phyloP scores from a whole-genome alignment of 2,329 filamentous ascomycete species.

The Albophoma yamanashiensis region DNA sequence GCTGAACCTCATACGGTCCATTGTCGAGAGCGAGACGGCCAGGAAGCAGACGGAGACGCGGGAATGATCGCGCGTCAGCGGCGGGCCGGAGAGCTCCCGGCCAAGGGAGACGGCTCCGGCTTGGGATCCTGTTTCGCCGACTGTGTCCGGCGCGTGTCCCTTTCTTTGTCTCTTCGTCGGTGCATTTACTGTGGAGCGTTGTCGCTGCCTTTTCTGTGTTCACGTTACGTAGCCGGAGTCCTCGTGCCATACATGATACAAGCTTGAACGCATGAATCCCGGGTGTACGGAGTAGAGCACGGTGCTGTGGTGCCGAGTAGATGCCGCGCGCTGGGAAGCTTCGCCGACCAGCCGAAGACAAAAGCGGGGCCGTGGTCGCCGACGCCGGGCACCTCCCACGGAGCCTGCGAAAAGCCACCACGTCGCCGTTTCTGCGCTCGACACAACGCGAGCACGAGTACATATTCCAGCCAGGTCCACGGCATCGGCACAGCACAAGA shows the following conservation, averaged over 20 bases:
- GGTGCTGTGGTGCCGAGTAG: background rate
- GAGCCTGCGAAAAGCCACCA: background rate
- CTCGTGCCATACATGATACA: too few species aligned
- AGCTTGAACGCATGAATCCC: background rate
- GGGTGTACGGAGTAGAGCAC: too few species aligned
- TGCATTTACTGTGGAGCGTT: background rate
- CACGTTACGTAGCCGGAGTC: background rate
- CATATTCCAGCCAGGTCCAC: background rate
- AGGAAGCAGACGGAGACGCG: conserved; percentile 4
- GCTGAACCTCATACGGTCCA: conserved; percentile 43
- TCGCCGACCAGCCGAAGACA: background rate
- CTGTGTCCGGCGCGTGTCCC: background rate
- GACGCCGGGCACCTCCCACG: background rate
- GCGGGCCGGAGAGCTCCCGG: background rate
- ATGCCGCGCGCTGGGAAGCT: background rate
- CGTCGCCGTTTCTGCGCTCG: background rate
- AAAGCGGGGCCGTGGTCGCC: background rate
- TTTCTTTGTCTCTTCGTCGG: too few species aligned
- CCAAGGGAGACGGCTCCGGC: background rate
- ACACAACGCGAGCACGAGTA: background rate
- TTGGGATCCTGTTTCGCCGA: background rate
- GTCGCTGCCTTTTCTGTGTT: background rate
- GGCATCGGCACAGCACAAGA: background rate
- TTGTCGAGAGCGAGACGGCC: conserved; percentile 39
- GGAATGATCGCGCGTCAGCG: background rate